Evolutionary conservation across 2,329 filamentous ascomycete genomes (phyloP).

Genomic region (Periconia digitata): DNA sequence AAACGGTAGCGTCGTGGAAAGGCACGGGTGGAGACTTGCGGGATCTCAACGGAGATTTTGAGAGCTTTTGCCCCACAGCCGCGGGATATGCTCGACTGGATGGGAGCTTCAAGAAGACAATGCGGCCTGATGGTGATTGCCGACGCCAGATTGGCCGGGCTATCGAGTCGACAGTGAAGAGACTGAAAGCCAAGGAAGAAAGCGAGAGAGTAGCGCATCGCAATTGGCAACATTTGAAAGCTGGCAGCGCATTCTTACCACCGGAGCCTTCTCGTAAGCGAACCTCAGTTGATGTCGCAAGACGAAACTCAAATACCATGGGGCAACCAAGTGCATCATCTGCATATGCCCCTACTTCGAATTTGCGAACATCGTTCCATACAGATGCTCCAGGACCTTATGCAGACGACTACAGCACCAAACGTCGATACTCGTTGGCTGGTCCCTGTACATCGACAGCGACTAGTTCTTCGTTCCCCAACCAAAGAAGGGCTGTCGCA

Average conservation of each 20-base stretch:
- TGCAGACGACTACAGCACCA: background rate
- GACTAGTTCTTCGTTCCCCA: no score
- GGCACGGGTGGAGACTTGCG: constrained; percentile 17
- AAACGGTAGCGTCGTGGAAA: constrained; percentile 22
- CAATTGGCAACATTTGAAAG: constrained; percentile 1
- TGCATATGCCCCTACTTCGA: background rate
- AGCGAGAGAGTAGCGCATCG: background rate
- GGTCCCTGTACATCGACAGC: no score
- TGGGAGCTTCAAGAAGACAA: background rate
- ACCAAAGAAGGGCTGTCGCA: no score
- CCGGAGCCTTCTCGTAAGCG: background rate
- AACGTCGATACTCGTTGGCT: no score
- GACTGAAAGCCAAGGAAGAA: constrained; percentile 5
- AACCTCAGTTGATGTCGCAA: no score
- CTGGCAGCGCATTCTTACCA: background rate
- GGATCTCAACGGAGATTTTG: constrained; percentile 6
- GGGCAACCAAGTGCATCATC: background rate
- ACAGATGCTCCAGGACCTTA: background rate
- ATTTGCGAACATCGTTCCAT: background rate
- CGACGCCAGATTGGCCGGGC: constrained; percentile 1
- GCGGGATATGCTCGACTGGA: constrained; percentile 9
- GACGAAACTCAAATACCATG: background rate
- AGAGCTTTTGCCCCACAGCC: constrained; percentile 13
- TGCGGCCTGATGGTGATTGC: constrained; percentile 6
- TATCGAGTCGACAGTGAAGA: constrained; percentile 3